Conservation (phyloP, 805 yeast genomes). For the Candida sithepensis region DNA sequence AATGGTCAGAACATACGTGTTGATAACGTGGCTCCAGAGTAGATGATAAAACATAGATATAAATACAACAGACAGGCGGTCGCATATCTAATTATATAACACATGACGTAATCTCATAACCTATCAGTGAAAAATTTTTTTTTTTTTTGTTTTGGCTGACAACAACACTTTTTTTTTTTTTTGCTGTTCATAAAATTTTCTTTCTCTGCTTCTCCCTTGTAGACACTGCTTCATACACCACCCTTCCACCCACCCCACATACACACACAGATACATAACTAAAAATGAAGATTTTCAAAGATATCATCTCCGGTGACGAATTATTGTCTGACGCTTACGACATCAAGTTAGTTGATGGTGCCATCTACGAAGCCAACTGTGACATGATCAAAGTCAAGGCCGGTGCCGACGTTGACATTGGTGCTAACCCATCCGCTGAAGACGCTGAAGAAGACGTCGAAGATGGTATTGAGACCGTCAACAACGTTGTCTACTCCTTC, state of each 20-base stretch:
- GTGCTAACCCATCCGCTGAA: conserved; percentile 99
- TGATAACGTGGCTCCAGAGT: background rate
- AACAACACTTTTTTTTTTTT: too few relatives aligned
- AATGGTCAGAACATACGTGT: conserved; percentile 14
- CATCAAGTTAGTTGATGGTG: conserved; percentile 79
- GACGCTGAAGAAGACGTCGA: conserved; percentile 81
- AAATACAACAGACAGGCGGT: background rate
- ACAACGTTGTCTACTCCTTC: conserved; percentile 98
- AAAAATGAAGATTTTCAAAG: conserved; percentile 49
- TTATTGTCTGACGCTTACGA: conserved; percentile 96
- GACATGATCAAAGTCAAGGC: conserved; percentile 78
- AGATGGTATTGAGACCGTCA: conserved; percentile 85
- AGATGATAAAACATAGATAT: background rate
- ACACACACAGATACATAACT: too few relatives aligned
- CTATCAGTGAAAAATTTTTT: too few relatives aligned
- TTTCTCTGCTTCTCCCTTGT: conserved; percentile 2
- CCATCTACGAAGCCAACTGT: conserved; percentile 96
- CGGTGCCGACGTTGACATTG: conserved; percentile 93
- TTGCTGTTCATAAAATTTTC: too few relatives aligned
- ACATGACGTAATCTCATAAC: too few relatives aligned
- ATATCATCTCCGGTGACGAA: conserved; percentile 93
- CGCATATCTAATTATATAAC: too few relatives aligned
- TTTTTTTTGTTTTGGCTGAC: too few relatives aligned
- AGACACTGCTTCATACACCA: background rate
- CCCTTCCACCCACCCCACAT: too few relatives aligned